These are phyloP conservation scores for Rhizopogon roseolus DNA, from an alignment of 768 basidiomycete species.

Conservation along the genomic window DNA sequence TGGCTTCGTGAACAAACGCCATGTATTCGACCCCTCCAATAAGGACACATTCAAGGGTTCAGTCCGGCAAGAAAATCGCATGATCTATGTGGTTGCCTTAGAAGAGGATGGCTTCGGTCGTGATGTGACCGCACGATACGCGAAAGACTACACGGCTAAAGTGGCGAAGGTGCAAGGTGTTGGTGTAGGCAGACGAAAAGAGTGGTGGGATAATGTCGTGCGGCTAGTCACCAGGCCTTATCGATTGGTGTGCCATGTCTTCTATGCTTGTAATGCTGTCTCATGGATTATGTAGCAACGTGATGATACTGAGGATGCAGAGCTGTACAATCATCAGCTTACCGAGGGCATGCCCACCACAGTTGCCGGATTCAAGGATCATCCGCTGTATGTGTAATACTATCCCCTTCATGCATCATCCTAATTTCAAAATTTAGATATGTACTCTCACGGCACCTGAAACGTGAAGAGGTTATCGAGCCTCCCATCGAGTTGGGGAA, in stretches of 20 bases:
- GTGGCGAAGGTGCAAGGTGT: conserved; percentile 75
- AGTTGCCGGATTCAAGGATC: conserved; percentile 90
- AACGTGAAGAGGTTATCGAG: conserved; percentile 80
- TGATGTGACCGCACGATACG: conserved; percentile 90
- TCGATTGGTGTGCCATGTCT: conserved; percentile 56
- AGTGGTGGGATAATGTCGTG: conserved; percentile 85
- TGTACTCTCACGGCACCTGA: conserved; percentile 81
- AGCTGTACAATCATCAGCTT: conserved; percentile 70
- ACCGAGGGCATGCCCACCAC: conserved; percentile 92
- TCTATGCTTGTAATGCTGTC: conserved; percentile 8
- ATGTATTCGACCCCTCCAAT: conserved; percentile 70
- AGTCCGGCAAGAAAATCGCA: conserved; percentile 61
- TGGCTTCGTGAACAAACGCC: conserved; percentile 72
- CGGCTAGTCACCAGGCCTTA: conserved; percentile 66
- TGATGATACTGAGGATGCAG: conserved; percentile 91
- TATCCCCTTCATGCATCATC: background rate
- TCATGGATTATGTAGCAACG: conserved; percentile 56
- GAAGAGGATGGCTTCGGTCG: conserved; percentile 93
- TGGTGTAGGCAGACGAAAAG: conserved; percentile 50
- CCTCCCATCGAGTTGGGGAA: conserved; percentile 81
- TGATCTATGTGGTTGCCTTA: conserved; percentile 90
- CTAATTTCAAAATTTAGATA: conserved; percentile 45
- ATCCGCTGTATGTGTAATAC: conserved; percentile 62
- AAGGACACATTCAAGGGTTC: conserved; percentile 8
- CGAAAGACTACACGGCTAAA: conserved; percentile 73